phyloP scores from a whole-genome alignment of 1,139 yeast species.

The Blastobotrys buckinghamii region DNA sequence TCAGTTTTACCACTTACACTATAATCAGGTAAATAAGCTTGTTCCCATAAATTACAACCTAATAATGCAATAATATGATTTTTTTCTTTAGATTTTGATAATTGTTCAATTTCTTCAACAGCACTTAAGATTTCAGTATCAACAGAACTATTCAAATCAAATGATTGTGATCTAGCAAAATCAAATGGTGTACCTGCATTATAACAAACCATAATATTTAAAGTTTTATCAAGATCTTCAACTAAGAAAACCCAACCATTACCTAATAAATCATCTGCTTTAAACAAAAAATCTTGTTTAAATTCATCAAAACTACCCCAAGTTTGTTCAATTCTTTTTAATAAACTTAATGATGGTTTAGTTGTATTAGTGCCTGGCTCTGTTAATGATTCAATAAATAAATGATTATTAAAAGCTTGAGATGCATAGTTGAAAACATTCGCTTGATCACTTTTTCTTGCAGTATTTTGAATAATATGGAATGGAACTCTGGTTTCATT shows the following conservation, averaged over 20 bases:
- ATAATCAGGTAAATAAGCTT: constrained; percentile 75
- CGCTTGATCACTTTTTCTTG: constrained; percentile 62
- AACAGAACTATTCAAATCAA: constrained; percentile 69
- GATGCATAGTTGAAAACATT: constrained; percentile 82
- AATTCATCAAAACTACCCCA: constrained; percentile 49
- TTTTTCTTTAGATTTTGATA: constrained; percentile 40
- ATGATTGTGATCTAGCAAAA: constrained; percentile 64
- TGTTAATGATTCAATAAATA: constrained; percentile 69
- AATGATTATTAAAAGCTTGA: constrained; percentile 88
- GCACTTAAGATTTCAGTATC: constrained; percentile 31
- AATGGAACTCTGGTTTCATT: constrained; percentile 74
- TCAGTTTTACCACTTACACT: constrained; percentile 72
- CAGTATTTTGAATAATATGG: constrained; percentile 68
- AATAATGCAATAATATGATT: constrained; percentile 76
- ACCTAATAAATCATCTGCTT: constrained; percentile 53
- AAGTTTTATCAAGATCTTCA: constrained; percentile 62
- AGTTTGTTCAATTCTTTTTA: constrained; percentile 30
- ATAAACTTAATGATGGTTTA: constrained; percentile 31
- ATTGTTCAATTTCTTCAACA: constrained; percentile 43
- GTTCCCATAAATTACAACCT: constrained; percentile 82
- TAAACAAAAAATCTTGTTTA: constrained; percentile 46
- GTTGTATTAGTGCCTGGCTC: constrained; percentile 24
- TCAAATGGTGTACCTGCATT: constrained; percentile 89
- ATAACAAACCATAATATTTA: constrained; percentile 59
- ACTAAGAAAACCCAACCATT: constrained; percentile 90